Evolutionary conservation across 2,329 filamentous ascomycete genomes (phyloP).

Genomic region (Cladorrhinum sp.): DNA sequence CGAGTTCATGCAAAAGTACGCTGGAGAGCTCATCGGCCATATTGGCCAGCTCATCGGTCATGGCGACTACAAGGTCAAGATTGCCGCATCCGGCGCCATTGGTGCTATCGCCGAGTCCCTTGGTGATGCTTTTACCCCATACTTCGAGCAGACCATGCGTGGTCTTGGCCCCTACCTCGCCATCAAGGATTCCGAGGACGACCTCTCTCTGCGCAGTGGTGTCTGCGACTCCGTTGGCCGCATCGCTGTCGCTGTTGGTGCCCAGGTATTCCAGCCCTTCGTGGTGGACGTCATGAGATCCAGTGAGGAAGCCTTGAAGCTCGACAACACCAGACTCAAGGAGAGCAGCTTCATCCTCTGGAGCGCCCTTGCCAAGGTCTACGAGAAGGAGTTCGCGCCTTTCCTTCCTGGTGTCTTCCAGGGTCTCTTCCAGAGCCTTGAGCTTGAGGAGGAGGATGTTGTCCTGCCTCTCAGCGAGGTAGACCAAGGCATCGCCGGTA

Average conservation of each 20-base stretch:
- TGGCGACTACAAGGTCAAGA: constrained; percentile 85
- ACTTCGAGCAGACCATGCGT: constrained; percentile 86
- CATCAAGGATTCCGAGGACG: constrained; percentile 85
- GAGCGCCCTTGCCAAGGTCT: constrained; percentile 92
- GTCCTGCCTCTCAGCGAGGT: constrained; percentile 73
- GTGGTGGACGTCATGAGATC: constrained; percentile 87
- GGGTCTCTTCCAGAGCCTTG: constrained; percentile 77
- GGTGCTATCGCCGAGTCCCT: constrained; percentile 87
- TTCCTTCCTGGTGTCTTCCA: constrained; percentile 77
- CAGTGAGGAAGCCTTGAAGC: constrained; percentile 83
- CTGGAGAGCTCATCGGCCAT: constrained; percentile 76
- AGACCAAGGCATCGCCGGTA: constrained; percentile 69
- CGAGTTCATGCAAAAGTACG: constrained; percentile 77
- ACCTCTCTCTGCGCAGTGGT: constrained; percentile 83
- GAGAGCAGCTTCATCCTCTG: constrained; percentile 98
- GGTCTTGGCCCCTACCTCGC: constrained; percentile 79
- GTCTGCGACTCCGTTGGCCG: constrained; percentile 92
- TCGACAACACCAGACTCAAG: constrained; percentile 85
- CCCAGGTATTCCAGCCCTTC: constrained; percentile 84
- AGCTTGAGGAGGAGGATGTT: constrained; percentile 84
- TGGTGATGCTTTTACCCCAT: constrained; percentile 81
- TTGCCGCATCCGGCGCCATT: constrained; percentile 81
- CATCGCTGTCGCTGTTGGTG: constrained; percentile 84
- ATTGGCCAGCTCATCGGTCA: constrained; percentile 82
- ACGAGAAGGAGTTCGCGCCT: constrained; percentile 76